Base-by-base conservation (phyloP, 2,329 filamentous ascomycete genomes). In the Fusarium sp. region DNA sequence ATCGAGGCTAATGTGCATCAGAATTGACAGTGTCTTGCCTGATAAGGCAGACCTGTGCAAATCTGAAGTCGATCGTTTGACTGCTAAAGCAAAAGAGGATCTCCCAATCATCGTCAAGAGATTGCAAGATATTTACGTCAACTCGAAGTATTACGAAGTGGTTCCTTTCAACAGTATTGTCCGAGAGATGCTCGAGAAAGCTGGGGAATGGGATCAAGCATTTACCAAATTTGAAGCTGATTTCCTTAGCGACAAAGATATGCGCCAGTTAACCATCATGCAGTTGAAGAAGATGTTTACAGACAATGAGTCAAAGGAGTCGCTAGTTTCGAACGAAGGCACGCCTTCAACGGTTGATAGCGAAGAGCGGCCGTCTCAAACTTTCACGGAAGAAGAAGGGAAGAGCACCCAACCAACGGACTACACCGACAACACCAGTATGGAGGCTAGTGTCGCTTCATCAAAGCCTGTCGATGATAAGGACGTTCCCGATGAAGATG, bases 231-330 rank as follows among this genome's bases (percentile, higher is more conserved):
- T 99, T 67, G 97, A 99, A 80, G 90, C 91, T 47, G 93, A 97
- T 76, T 99, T 96, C 83, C 92, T 99, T 77, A 96, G 96, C 0
- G 97, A 99, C 81, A 98, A 97, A 79, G 96, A 99, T 83, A 97
- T 99, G 78, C 90, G 95, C 71, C 91, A 96, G 77, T 86, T 99
- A 69, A 97, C 96, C 18, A 94, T 96, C 66, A 88, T 98, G 70
- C 97, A 99, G 80, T 86, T 99, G 64, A 96, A 94, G 80, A 97
- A 97, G 81, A 94, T 99, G 81, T 99, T 99, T 79, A 90, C 96
- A 12, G 95, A 98, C 80, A 93, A 95, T 76, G 94, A 95, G 72
- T 95, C 94, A 6, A 92, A 93, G 67, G 92, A 94, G 65, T 93
- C 93, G 2, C 84, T 95, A 21, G 87, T 88, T 9, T 90, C 92